phyloP scores from a whole-genome alignment of 208 protist genomes.

The Trypanosoma scelopori region DNA sequence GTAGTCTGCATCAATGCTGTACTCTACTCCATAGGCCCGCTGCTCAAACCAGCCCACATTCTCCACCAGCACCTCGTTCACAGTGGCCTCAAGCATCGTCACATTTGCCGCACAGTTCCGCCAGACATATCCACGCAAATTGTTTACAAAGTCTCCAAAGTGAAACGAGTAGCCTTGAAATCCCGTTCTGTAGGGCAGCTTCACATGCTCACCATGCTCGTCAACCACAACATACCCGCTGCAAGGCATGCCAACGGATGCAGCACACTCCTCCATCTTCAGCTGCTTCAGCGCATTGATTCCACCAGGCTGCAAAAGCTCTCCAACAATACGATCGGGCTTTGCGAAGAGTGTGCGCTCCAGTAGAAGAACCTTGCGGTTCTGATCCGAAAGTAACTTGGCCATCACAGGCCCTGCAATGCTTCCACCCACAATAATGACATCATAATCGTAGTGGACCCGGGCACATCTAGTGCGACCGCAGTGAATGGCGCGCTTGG shows the following conservation, averaged over 20 bases:
- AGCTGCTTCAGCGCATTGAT: conserved; percentile 79
- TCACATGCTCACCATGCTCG: conserved; percentile 47
- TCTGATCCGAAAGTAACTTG: conserved; percentile 83
- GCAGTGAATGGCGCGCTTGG: conserved; percentile 51
- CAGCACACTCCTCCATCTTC: conserved; percentile 87
- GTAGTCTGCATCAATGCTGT: conserved; percentile 54
- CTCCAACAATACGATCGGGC: conserved; percentile 94
- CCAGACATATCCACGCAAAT: conserved; percentile 75
- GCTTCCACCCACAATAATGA: conserved; percentile 91
- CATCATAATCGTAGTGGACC: conserved; percentile 87
- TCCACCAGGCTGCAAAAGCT: conserved; percentile 95
- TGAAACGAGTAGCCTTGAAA: conserved; percentile 85
- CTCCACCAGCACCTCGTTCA: conserved; percentile 70
- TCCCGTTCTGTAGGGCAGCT: conserved; percentile 73
- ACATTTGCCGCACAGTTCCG: conserved; percentile 71
- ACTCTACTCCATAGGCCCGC: conserved; percentile 82
- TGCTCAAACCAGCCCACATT: conserved; percentile 42
- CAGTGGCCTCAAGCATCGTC: conserved; percentile 83
- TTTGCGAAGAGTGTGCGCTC: conserved; percentile 89
- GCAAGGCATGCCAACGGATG: conserved; percentile 79
- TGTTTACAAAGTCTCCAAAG: conserved; percentile 93
- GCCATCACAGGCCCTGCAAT: conserved; percentile 89
- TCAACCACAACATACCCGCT: conserved; percentile 91
- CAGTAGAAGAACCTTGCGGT: conserved; percentile 84
- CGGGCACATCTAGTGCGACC: conserved; percentile 41